A percentile compares a stretch with the other conserved stretches of the same genome.
Conservation (phyloP, 768 basidiomycete genomes). For the Rhizopogon salebrosus region DNA sequence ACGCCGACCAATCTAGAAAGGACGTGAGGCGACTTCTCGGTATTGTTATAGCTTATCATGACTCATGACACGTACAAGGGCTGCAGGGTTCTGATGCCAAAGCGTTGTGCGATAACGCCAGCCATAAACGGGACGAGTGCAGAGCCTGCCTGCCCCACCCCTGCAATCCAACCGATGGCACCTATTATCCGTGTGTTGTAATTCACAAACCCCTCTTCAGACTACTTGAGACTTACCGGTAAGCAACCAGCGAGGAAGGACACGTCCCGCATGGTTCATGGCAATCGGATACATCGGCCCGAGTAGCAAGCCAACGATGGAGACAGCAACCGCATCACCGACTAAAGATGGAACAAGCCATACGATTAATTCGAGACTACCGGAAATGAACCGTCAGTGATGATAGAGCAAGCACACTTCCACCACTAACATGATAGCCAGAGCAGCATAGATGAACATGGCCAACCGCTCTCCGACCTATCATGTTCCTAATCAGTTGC, state of each 20-base stretch:
- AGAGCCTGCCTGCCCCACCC: constrained; percentile 66
- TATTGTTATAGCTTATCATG: too few species aligned
- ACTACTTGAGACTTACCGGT: constrained; percentile 27
- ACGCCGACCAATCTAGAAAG: constrained; percentile 19
- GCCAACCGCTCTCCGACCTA: constrained; percentile 52
- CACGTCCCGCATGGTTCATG: constrained; percentile 63
- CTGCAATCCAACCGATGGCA: constrained; percentile 65
- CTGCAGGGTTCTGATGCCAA: constrained; percentile 43
- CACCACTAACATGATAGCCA: constrained; percentile 40
- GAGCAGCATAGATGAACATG: constrained; percentile 44
- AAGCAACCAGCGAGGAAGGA: constrained; percentile 69
- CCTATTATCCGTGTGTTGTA: constrained; percentile 21
- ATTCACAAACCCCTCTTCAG: not conserved
- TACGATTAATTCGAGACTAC: constrained; percentile 47
- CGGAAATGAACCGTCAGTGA: constrained; percentile 20
- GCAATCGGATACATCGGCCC: constrained; percentile 52
- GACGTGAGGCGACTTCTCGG: not conserved
- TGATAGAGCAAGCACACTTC: not conserved
- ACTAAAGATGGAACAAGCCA: constrained; percentile 55
- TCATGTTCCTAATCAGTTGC: not conserved
- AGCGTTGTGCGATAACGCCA: constrained; percentile 58
- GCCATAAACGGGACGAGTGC: constrained; percentile 72
- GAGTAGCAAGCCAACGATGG: constrained; percentile 49
- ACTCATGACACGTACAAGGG: constrained; percentile 20
- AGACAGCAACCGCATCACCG: constrained; percentile 49